phyloP scores from a whole-genome alignment of 805 yeast species.

The Suhomyces canberraensis region DNA sequence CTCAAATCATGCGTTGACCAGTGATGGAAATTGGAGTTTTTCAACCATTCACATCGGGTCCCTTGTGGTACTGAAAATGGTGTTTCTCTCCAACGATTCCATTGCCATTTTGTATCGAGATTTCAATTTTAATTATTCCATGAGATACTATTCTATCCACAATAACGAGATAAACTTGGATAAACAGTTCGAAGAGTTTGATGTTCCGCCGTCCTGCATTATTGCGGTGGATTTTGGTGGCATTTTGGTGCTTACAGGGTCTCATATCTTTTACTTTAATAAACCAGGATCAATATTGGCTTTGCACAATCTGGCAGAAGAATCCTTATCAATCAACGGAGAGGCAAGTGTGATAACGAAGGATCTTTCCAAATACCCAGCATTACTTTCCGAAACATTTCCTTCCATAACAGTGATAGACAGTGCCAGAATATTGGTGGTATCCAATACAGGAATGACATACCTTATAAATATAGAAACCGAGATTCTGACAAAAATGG shows the following conservation, averaged over 20 bases:
- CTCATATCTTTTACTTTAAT: conserved; percentile 29
- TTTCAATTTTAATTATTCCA: conserved; percentile 28
- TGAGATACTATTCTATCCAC: conserved; percentile 25
- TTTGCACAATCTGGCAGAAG: conserved; percentile 9
- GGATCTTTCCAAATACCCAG: conserved; percentile 4
- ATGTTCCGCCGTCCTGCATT: conserved; percentile 27
- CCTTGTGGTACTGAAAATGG: conserved; percentile 17
- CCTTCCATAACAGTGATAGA: conserved; percentile 22
- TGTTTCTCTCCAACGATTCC: conserved; percentile 6
- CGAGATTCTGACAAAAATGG: background rate
- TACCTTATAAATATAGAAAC: conserved; percentile 20
- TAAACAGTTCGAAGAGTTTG: conserved; percentile 27
- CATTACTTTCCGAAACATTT: conserved; percentile 4
- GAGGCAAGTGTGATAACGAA: conserved; percentile 19
- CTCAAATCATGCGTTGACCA: background rate
- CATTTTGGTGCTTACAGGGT: conserved; percentile 23
- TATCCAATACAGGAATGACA: conserved; percentile 29
- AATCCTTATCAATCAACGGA: conserved; percentile 10
- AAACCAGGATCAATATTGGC: conserved; percentile 10
- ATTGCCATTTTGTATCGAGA: conserved; percentile 35
- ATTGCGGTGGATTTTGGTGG: conserved; percentile 24
- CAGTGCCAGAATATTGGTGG: conserved; percentile 21
- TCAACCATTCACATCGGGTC: conserved; percentile 16
- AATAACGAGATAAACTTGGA: conserved; percentile 7
- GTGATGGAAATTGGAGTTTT: conserved; percentile 4